Base-by-base conservation (phyloP, 2,329 filamentous ascomycete genomes). In the Alternaria angustiovoidea region DNA sequence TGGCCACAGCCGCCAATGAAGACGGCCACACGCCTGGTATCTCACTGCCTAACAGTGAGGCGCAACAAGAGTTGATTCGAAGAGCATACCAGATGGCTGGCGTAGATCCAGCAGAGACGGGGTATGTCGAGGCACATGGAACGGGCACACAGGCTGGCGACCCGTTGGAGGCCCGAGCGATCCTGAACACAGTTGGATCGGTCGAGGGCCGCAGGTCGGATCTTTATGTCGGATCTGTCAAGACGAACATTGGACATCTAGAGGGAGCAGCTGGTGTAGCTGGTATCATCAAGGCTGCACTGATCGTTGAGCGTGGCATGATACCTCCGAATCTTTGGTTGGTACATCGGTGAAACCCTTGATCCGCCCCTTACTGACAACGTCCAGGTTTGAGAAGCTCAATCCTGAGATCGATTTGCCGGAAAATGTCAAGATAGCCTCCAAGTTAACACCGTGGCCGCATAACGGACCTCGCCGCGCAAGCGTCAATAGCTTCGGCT, bases 401-500 rank as follows among this genome's bases (percentile, higher is more conserved):
- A 59, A 59, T 44, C 51, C 57, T 14, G 51, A 44, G 4, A 54
- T 59, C 14, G 9, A 38, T 24, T 12, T 55, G 5, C 51, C 57
- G 9, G 30, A 54, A 3, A 59, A 55, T 16, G 51, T 55, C 57
- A 54, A 51, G n/a, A 54, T 59, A 54, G 28, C 57, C 22, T 38
- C 38, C 11, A 55, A 59, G 12, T 9, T 44, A 16, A 59, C 51
- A 5, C 68, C 69, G 22, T 65, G 63, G 72, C 72, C 74, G 20
- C 43, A 44, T 1, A 58, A 51, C 18, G 69, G 70, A 2, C 69
- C 72, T 42, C 63, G 63, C 38, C 77, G 80, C 32, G 81, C 81
- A 2, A 80, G 80, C 38, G 75, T 85, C 1, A 84, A 83, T 57
- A 79, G 79, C 16, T 85, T 84, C 61, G 82, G 81, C 1, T 79